Conservation (phyloP, 2,329 filamentous ascomycete species). For the Claviceps purpurea region DNA sequence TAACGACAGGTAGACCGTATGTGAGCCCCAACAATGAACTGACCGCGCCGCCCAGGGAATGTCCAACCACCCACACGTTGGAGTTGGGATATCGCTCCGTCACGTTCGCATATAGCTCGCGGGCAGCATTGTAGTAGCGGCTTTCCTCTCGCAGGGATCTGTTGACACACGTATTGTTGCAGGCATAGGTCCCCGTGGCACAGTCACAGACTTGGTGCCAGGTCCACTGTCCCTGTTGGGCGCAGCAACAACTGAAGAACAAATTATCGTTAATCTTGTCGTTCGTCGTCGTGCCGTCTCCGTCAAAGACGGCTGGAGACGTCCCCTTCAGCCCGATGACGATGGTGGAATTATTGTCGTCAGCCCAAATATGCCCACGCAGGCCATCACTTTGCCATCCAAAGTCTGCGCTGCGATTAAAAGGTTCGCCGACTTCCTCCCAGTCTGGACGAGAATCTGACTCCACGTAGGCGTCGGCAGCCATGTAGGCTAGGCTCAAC, state of each 20-base stretch:
- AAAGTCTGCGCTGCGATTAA: slow-evolving; percentile 80
- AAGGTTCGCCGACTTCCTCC: slow-evolving; percentile 65
- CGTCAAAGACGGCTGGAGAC: slow-evolving; percentile 80
- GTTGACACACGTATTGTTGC: slow-evolving; percentile 81
- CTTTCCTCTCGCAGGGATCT: slow-evolving; percentile 67
- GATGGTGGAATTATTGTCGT: slow-evolving; percentile 72
- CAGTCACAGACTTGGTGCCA: slow-evolving; percentile 94
- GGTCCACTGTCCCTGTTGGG: slow-evolving; percentile 76
- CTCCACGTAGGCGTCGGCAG: slow-evolving; percentile 76
- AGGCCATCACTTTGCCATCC: slow-evolving; percentile 86
- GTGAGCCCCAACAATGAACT: slow-evolving; percentile 81
- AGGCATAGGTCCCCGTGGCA: slow-evolving; percentile 72
- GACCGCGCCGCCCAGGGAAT: slow-evolving; percentile 84
- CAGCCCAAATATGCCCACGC: slow-evolving; percentile 82
- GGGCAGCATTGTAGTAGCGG: slow-evolving; percentile 78
- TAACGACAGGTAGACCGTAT: slow-evolving; percentile 80
- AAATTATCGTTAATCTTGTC: slow-evolving; percentile 98
- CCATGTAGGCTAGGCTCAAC: slow-evolving; percentile 74
- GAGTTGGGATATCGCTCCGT: slow-evolving; percentile 76
- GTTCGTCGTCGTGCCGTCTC: slow-evolving; percentile 91
- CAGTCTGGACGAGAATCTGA: slow-evolving; percentile 61
- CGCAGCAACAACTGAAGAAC: slow-evolving; percentile 96
- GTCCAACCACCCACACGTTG: slow-evolving; percentile 79
- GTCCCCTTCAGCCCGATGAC: slow-evolving; percentile 92
- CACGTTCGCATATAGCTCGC: slow-evolving; percentile 85